These are phyloP conservation scores for Debaryomyces coudertii DNA, from an alignment of 1,139 yeast species.

Conservation along the genomic window DNA sequence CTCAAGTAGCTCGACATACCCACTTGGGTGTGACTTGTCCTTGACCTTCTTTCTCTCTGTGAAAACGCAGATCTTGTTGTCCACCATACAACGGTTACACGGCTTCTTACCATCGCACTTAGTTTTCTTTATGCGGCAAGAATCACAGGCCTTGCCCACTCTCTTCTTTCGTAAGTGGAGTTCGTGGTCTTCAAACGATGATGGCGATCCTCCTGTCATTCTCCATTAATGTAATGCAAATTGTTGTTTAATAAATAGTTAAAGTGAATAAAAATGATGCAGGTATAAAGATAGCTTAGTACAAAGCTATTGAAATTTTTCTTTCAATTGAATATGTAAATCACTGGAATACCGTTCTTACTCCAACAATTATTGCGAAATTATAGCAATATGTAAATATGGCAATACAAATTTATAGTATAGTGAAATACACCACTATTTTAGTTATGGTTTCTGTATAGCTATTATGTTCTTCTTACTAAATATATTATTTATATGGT, in stretches of 20 bases:
- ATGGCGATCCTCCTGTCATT: constrained; percentile 14
- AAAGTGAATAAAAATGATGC: background rate
- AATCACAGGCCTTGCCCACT: constrained; percentile 82
- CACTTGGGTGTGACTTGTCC: constrained; percentile 64
- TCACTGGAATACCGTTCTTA: background rate
- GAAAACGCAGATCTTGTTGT: constrained; percentile 75
- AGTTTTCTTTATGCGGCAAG: constrained; percentile 74
- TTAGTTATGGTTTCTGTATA: background rate
- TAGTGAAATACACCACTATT: background rate
- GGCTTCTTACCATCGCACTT: constrained; percentile 82
- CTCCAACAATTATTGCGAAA: background rate
- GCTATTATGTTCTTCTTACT: background rate
- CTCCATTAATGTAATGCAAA: background rate
- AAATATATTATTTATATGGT: background rate
- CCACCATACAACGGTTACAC: constrained; percentile 67
- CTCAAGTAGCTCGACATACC: constrained; percentile 72
- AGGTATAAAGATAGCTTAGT: background rate
- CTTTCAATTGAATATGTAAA: background rate
- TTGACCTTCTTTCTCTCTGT: constrained; percentile 65
- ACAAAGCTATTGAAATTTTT: background rate
- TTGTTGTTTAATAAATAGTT: background rate
- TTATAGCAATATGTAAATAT: background rate
- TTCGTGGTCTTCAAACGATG: constrained; percentile 15
- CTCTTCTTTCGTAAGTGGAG: constrained; percentile 55
- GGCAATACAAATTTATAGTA: background rate